These are phyloP conservation scores for Emergomyces africanus DNA, from an alignment of 2,329 filamentous ascomycete genomes.

Conservation along the genomic window DNA sequence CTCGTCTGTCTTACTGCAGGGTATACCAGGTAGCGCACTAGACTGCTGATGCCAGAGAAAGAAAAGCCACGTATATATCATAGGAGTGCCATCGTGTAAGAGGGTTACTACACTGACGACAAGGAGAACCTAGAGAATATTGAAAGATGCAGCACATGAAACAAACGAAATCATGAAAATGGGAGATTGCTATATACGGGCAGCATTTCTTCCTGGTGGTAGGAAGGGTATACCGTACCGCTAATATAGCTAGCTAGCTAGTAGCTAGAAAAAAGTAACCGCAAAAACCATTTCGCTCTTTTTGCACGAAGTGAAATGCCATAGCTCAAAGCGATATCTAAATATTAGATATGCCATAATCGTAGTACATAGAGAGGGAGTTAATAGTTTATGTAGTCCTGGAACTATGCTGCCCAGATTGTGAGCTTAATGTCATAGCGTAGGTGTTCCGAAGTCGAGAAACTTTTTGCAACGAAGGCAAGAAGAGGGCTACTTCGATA, in stretches of 20 bases:
- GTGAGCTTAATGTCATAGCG: not conserved
- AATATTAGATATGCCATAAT: not conserved
- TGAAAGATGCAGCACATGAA: not conserved
- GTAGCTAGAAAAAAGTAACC: not conserved
- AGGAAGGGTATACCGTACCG: not conserved
- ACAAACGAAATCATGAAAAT: not conserved
- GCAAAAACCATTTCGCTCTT: not conserved
- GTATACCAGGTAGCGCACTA: not conserved
- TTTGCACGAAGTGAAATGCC: not conserved
- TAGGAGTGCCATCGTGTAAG: not conserved
- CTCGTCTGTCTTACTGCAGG: not conserved
- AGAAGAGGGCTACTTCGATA: not conserved
- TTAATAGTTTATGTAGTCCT: not conserved
- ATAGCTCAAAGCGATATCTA: not conserved
- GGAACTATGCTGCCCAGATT: not conserved
- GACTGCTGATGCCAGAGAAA: not conserved
- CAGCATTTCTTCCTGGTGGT: not conserved
- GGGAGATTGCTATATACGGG: not conserved
- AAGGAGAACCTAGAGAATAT: not conserved
- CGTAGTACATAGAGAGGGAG: not conserved
- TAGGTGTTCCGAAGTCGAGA: not conserved
- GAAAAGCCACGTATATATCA: not conserved
- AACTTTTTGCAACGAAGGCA: not conserved
- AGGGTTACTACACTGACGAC: too few species aligned
- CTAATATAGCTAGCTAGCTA: not conserved